Evolutionary conservation across 805 yeast species (phyloP).

Genomic region (Metschnikowia reukaufii): DNA sequence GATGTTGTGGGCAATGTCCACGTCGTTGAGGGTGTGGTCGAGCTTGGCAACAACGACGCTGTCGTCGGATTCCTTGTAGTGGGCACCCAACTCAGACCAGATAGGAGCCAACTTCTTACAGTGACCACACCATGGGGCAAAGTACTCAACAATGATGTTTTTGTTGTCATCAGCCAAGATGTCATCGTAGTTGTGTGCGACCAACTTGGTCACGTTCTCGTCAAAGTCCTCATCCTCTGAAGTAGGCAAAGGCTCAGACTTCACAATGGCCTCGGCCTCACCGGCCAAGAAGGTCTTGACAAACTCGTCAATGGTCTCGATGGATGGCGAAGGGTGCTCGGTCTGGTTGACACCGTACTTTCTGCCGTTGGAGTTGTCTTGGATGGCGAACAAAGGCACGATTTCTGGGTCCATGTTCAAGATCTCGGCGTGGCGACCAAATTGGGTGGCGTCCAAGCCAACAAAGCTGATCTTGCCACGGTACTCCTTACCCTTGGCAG

Average conservation of each 20-base stretch:
- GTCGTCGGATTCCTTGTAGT: conserved; percentile 51
- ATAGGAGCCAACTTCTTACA: conserved; percentile 88
- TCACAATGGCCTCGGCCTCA: conserved; percentile 66
- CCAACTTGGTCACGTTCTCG: conserved; percentile 69
- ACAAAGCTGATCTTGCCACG: conserved; percentile 85
- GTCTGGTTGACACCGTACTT: conserved; percentile 79
- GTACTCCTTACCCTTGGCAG: conserved; percentile 65
- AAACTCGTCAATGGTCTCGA: conserved; percentile 55
- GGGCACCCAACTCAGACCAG: conserved; percentile 80
- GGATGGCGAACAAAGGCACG: conserved; percentile 85
- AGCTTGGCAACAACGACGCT: conserved; percentile 78
- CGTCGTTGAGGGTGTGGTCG: conserved; percentile 89
- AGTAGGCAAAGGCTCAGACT: conserved; percentile 85
- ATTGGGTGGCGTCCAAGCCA: conserved; percentile 78
- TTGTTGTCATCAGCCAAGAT: conserved; percentile 55
- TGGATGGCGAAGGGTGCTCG: conserved; percentile 43
- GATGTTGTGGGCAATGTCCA: conserved; percentile 63
- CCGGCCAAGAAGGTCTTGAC: conserved; percentile 65
- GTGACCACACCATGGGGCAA: conserved; percentile 98
- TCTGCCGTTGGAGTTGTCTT: conserved; percentile 62
- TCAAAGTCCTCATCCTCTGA: conserved; percentile 56
- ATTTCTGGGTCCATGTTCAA: conserved; percentile 80
- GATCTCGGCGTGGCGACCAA: conserved; percentile 83
- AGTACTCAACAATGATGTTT: conserved; percentile 85
- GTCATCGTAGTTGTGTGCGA: conserved; percentile 78